A percentile compares a stretch with the other conserved stretches of the same genome.
Evolutionary conservation across 495 filamentous ascomycete genomes (phyloP).

Genomic region (Melanomma pulvis-pyrius): DNA sequence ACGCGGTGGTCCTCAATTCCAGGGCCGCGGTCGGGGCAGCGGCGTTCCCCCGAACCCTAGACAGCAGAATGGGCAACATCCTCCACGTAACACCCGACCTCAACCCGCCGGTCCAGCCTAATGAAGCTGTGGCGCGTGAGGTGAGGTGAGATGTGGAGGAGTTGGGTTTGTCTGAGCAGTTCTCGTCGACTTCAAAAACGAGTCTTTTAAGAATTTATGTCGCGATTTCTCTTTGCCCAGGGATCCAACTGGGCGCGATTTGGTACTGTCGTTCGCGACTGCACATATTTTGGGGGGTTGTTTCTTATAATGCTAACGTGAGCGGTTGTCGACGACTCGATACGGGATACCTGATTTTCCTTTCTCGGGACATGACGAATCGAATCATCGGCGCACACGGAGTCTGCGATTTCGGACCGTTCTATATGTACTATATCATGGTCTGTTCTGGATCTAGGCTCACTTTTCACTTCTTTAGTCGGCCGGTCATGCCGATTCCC

Average conservation of each 20-base stretch:
- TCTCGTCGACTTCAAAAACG: constrained; percentile 26
- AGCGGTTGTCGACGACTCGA: constrained; percentile 35
- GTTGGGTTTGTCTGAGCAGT: constrained; percentile 32
- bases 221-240: constrained; percentile 36
- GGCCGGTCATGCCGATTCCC: background rate
- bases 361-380: constrained; percentile 37
- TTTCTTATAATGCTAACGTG: constrained; percentile 32
- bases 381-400: constrained; percentile 35
- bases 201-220: constrained; percentile 28
- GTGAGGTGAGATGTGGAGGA: background rate
- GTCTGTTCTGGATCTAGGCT: constrained; percentile 29
- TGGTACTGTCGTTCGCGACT: constrained; percentile 22
- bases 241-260: constrained; percentile 26
- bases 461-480: constrained; percentile 22
- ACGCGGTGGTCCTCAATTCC: constrained; percentile 32
- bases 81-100: constrained; percentile 33
- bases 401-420: constrained; percentile 31
- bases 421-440: constrained; percentile 38
- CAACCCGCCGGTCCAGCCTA: constrained; percentile 31
- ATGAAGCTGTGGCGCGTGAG: background rate
- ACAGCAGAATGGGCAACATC: constrained; percentile 34
- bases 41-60: constrained; percentile 23
- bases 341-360: constrained; percentile 38
- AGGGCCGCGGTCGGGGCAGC: constrained; percentile 34
- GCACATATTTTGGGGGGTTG: constrained; percentile 32